These are phyloP conservation scores for Schizochytrium sp. DNA, from an alignment of 108 stramenopile genomes.

Conservation along the genomic window DNA sequence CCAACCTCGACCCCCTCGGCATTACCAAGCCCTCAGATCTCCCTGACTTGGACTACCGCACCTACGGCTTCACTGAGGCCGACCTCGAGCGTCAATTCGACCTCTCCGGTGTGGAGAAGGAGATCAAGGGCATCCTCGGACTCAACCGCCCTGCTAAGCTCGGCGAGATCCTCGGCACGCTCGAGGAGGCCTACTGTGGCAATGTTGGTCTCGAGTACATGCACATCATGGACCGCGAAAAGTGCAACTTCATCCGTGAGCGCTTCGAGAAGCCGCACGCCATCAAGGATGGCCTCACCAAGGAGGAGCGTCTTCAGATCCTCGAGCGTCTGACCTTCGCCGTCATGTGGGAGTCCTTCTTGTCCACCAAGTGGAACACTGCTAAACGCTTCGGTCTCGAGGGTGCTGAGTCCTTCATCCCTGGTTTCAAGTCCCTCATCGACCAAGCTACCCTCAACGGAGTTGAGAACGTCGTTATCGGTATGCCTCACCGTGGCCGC, in stretches of 20 bases:
- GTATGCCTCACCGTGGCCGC: slow-evolving; percentile 98
- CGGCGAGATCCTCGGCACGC: slow-evolving; percentile 82
- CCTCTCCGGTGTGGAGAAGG: slow-evolving; percentile 83
- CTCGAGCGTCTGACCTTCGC: slow-evolving; percentile 93
- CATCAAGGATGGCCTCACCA: slow-evolving; percentile 63
- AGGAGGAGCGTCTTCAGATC: slow-evolving; percentile 91
- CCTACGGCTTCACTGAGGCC: slow-evolving; percentile 88
- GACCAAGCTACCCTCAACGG: slow-evolving; percentile 94
- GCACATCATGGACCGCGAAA: slow-evolving; percentile 90
- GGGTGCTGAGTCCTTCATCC: slow-evolving; percentile 95
- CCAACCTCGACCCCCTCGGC: slow-evolving; percentile 94
- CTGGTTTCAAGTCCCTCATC: slow-evolving; percentile 93
- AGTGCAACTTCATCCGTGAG: slow-evolving; percentile 97
- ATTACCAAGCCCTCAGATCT: slow-evolving; percentile 74
- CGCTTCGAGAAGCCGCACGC: slow-evolving; percentile 92
- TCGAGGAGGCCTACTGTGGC: slow-evolving; percentile 93
- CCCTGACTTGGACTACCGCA: slow-evolving; percentile 85
- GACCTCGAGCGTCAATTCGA: slow-evolving; percentile 92
- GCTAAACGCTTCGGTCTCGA: slow-evolving; percentile 99
- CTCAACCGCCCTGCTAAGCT: slow-evolving; percentile 82
- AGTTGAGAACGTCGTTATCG: slow-evolving; percentile 94
- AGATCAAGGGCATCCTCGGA: slow-evolving; percentile 92
- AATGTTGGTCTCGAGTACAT: slow-evolving; percentile 97
- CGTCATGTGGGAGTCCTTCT: slow-evolving; percentile 96
- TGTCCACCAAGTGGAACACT: slow-evolving; percentile 97